Evolutionary conservation across 306 rosid species (phyloP).

Genomic region (Cucumis hystrix): DNA sequence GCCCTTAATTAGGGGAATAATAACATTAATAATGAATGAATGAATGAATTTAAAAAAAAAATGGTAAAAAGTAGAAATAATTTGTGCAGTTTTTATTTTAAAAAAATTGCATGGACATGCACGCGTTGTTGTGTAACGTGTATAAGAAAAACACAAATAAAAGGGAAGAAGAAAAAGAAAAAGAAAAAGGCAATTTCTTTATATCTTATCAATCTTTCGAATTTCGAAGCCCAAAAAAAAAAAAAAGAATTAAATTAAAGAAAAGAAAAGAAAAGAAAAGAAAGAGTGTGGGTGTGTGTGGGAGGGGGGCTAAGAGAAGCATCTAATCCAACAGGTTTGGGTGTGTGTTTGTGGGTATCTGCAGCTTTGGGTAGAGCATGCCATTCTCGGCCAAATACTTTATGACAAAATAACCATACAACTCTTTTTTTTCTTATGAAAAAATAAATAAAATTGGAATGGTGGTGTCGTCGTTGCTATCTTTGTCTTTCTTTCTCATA

Average conservation of each 20-base stretch:
- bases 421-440: no score
- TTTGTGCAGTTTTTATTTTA: no score
- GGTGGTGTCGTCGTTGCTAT: no score
- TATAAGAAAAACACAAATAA: neutral
- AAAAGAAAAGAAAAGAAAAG: neutral
- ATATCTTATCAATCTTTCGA: constrained; percentile 22
- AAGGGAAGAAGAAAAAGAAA: no score
- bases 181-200: neutral
- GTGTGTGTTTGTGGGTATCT: constrained; percentile 22
- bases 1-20: neutral
- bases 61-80: neutral
- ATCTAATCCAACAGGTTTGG: constrained; percentile 22
- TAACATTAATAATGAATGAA: no score
- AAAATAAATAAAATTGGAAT: no score
- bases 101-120: constrained; percentile 6
- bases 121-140: constrained; percentile 25
- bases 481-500: no score
- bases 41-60: no score
- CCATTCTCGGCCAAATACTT: constrained; percentile 58
- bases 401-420: constrained; percentile 31
- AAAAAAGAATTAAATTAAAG: neutral
- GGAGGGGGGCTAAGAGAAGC: constrained; percentile 15
- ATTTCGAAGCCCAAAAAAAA: constrained; percentile 14
- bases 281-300: neutral
- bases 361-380: constrained; percentile 69